Evolutionary conservation across 352 stramenopile species (phyloP), one percentile per base, ranked within the genome.

Genomic region (Pythium apleroticum): DNA sequence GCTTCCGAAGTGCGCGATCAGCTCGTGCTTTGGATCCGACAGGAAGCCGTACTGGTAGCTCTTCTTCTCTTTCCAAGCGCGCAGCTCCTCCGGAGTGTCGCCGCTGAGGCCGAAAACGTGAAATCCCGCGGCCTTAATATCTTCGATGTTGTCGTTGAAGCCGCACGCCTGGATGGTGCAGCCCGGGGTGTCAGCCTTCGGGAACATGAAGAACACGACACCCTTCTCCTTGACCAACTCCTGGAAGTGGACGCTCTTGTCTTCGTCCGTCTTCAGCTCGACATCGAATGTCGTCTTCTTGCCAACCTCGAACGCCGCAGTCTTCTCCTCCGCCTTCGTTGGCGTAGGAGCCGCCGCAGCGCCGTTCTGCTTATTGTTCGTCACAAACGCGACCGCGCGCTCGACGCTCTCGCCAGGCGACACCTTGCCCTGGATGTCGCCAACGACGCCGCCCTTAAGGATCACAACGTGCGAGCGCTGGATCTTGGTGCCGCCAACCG

Each of bases 121-220:
- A 57, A 89, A 96, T 33, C 86, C 88, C 0, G 81, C 81, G 24
- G 75, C 75, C 54, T 81, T 88, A 65, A 96, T 90, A 57, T 79
- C 72, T 46, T 86, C 75, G 43, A 93, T 69, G 70, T 93, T 80
- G 73, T 93, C 82, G 64, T 93, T 93, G 73, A 91, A 96, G 20
- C 85, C 86, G 31, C 84, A 93, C 15, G 88, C 84, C 68, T 96
- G 88, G 27, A 79, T 82, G 49, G 88, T 96, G 65, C 88, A 96
- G 6, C 86, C 88, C 5, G 84, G 83, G 9, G 88, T 96, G 65
- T 96, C 82, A 0, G 88, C 88, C 63, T 93, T 93, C 7, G 88
- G 86, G 69, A 89, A 96, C 82, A 95, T 95, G 71, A 96, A 96
- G 73, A 96, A 93, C 57, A 96, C 88, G 43, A 74, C 84, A 22